Evolutionary conservation across 75 land plant genomes (phyloP).

Genomic region (Ceratopteris richardii): DNA sequence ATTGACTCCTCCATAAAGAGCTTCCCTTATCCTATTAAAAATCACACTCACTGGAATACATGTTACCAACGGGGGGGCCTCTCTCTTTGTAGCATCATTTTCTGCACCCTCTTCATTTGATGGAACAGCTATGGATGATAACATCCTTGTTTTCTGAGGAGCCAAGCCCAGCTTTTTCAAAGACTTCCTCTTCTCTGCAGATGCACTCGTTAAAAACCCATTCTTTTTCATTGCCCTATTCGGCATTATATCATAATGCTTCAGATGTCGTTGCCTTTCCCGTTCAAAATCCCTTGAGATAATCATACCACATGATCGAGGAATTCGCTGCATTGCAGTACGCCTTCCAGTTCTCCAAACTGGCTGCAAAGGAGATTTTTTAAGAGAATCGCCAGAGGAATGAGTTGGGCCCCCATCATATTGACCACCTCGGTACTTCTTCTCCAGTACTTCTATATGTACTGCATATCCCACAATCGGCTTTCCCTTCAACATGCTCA

Average conservation of each 20-base stretch:
- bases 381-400: constrained; percentile 7
- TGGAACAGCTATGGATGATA: constrained; percentile 51
- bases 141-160: constrained; percentile 50
- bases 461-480: constrained; percentile 72
- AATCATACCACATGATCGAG: constrained; percentile 21
- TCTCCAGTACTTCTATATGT: constrained; percentile 49
- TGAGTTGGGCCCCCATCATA: constrained; percentile 13
- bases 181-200: constrained; percentile 22
- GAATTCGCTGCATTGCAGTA: constrained; percentile 55
- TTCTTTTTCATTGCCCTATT: constrained; percentile 14
- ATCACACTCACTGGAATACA: constrained; percentile 68
- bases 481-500: constrained; percentile 63
- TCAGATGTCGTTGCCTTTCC: constrained; percentile 10
- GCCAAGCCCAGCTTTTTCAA: constrained; percentile 36
- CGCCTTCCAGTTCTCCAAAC: constrained; percentile 70
- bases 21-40: constrained; percentile 51
- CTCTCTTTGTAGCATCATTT: constrained; percentile 6
- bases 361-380: constrained; percentile 22
- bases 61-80: constrained; percentile 38
- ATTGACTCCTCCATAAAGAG: not conserved
- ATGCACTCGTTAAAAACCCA: constrained; percentile 8
- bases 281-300: constrained; percentile 4
- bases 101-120: constrained; percentile 12
- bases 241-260: constrained; percentile 10
- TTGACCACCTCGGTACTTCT: constrained; percentile 28